Evolutionary conservation across 768 basidiomycete species (phyloP).

Genomic region (Omphalotus guepiniiformis): DNA sequence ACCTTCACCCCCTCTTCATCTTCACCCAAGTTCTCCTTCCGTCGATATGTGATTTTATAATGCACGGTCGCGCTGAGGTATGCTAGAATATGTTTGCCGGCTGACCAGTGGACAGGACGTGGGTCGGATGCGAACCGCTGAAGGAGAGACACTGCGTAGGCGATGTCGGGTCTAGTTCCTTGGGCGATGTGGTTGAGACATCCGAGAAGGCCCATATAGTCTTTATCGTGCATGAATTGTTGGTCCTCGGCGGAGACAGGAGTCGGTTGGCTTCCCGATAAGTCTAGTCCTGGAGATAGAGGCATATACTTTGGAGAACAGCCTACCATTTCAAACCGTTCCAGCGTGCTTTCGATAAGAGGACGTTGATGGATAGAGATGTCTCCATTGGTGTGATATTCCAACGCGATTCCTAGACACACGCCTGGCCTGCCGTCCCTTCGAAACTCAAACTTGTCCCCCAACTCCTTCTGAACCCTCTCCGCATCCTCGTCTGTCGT

Average conservation of each 20-base stretch:
- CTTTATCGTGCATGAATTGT: no score
- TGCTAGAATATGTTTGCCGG: constrained; percentile 28
- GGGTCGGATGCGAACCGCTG: constrained; percentile 26
- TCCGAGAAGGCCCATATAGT: constrained; percentile 23
- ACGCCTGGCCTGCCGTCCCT: constrained; percentile 13
- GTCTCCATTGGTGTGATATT: constrained; percentile 4
- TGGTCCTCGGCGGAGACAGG: neutral
- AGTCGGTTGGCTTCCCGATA: neutral
- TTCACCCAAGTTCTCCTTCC: neutral
- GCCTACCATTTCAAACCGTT: constrained; percentile 11
- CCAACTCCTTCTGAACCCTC: constrained; percentile 13
- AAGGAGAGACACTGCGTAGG: constrained; percentile 23
- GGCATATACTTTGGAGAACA: constrained; percentile 14
- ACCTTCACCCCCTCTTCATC: no score
- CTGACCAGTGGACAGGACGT: constrained; percentile 25
- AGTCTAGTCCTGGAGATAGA: constrained; percentile 10
- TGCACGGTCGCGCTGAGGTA: constrained; percentile 26
- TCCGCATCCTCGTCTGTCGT: neutral
- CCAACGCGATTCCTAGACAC: constrained; percentile 24
- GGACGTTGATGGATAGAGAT: constrained; percentile 14
- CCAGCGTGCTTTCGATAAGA: constrained; percentile 14
- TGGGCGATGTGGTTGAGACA: constrained; percentile 26
- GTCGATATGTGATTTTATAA: constrained; percentile 12
- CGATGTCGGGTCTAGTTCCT: constrained; percentile 30
- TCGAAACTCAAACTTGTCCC: constrained; percentile 11